Percentiles rank a stretch among this genome's conserved stretches.
These are phyloP conservation scores for Dichotomopilus funicola DNA, from an alignment of 2,329 filamentous ascomycete species.

Conservation along the genomic window DNA sequence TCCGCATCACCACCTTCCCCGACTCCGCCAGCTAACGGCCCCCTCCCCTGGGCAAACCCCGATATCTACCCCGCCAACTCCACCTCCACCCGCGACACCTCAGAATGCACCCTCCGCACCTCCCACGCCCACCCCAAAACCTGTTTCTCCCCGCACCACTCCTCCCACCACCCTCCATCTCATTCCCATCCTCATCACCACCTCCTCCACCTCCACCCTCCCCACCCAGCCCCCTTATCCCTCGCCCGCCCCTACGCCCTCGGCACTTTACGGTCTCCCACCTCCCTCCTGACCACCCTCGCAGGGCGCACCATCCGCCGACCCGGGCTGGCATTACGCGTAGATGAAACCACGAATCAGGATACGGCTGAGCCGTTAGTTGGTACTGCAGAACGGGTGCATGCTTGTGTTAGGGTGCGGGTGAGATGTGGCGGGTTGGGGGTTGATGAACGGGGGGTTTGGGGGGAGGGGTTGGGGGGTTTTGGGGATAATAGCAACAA, in stretches of 20 bases:
- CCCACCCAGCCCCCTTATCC: conserved; percentile 17
- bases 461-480: conserved; percentile 9
- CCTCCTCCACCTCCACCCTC: conserved; percentile 8
- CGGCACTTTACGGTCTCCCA: conserved; percentile 26
- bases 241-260: conserved; percentile 28
- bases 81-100: conserved; percentile 18
- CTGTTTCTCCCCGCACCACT: conserved; percentile 12
- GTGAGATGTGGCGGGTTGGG: conserved; percentile 26
- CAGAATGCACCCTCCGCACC: conserved; percentile 19
- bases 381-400: conserved; percentile 34
- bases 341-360: conserved; percentile 34
- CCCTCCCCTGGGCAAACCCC: conserved; percentile 17
- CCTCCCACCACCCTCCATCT: conserved; percentile 11
- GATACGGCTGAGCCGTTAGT: conserved; percentile 31
- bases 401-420: conserved; percentile 27
- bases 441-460: conserved; percentile 31
- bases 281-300: conserved; percentile 23
- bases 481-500: too few relatives aligned
- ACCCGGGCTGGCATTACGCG: conserved; percentile 33
- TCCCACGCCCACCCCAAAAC: not conserved
- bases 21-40: not conserved
- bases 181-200: not conserved
- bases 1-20: not conserved
- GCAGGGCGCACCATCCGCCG: conserved; percentile 27
- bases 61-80: conserved; percentile 7